These are phyloP conservation scores for Fusarium sambucinum DNA, from an alignment of 2,329 filamentous ascomycete species.

Conservation along the genomic window DNA sequence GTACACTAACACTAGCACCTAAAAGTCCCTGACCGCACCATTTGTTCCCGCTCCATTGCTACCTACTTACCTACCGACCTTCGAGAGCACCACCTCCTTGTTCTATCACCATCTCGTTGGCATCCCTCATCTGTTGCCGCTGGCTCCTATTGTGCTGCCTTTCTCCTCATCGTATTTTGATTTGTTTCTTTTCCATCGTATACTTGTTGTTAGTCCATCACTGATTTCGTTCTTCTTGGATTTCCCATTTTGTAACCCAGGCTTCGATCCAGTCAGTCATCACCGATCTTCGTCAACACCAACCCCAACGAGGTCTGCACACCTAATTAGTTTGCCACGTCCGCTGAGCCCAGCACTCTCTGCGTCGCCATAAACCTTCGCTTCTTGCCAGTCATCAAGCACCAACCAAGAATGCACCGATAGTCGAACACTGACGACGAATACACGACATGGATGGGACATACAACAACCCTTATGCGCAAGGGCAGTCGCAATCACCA, in stretches of 20 bases:
- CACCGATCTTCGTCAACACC: constrained; percentile 31
- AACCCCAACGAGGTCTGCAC: constrained; percentile 30
- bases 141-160: constrained; percentile 12
- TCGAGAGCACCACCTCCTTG: constrained; percentile 37
- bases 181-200: constrained; percentile 27
- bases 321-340: constrained; percentile 25
- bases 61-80: constrained; percentile 30
- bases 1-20: constrained; percentile 18
- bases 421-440: constrained; percentile 34
- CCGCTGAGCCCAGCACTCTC: constrained; percentile 14
- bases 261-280: constrained; percentile 27
- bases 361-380: constrained; percentile 14
- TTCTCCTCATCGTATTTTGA: constrained; percentile 9
- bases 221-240: constrained; percentile 11
- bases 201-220: constrained; percentile 15
- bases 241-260: constrained; percentile 32
- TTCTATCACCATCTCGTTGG: constrained; percentile 35
- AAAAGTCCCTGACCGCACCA: constrained; percentile 47
- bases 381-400: constrained; percentile 3
- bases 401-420: constrained; percentile 42
- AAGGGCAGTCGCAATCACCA: constrained; percentile 47
- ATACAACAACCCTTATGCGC: constrained; percentile 48
- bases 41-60: constrained; percentile 29
- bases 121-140: constrained; percentile 17
- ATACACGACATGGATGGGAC: constrained; percentile 49